Base-by-base conservation (phyloP, 1,284 basidiomycete genomes). In the Coniferiporia sulphurascens region DNA sequence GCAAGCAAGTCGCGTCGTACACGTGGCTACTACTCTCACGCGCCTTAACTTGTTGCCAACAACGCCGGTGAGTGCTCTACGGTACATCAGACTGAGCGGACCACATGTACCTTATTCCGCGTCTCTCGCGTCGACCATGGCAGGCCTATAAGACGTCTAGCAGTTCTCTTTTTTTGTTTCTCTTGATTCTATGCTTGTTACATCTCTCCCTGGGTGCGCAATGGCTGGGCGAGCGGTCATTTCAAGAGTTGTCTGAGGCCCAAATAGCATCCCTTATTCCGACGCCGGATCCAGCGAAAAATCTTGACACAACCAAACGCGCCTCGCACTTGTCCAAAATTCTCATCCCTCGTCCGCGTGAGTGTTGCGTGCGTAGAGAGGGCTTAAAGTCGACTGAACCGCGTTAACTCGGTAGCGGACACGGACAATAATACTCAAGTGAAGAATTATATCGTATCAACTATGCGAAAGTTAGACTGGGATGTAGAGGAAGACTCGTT, bases 401-500 rank as follows among this genome's bases (percentile, higher is more conserved):
- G n/a, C 35, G 22, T 61, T 9, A 43, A 27, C 44, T 17, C 48
- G 27, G 19, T 62, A 89, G 87, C 84, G 60, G 89, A 82, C 65
- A 89, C 88, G 12, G 81, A 78, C 56, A 93, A 87, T 67, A 93
- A 84, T 67, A 93, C 91, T 1, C 67, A 85, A 38, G 92, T 95
- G 62, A 83, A 87, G 58, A 78, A 87, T 59, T 89, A 95, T 68
- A 87, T 96, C 64, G 78, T 84, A 13, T 76, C 81, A 13, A 84
- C 84, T 0, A 76, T 96, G 67, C 79, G 80, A 66, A 76, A 76
- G 17, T 76, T 95, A 45, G 79, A 88, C n/a, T 96, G 93, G 93
- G 82, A 93, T 63, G 76, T 94, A 48, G 91, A 95, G 69, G 82
- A 87, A 69, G 92, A 95, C 67, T 74, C 78, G 32, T 98, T 97